Percentiles rank a stretch among this genome's conserved stretches.
These are phyloP conservation scores for Mrakia blollopis DNA, from an alignment of 768 basidiomycete genomes.

Conservation along the genomic window DNA sequence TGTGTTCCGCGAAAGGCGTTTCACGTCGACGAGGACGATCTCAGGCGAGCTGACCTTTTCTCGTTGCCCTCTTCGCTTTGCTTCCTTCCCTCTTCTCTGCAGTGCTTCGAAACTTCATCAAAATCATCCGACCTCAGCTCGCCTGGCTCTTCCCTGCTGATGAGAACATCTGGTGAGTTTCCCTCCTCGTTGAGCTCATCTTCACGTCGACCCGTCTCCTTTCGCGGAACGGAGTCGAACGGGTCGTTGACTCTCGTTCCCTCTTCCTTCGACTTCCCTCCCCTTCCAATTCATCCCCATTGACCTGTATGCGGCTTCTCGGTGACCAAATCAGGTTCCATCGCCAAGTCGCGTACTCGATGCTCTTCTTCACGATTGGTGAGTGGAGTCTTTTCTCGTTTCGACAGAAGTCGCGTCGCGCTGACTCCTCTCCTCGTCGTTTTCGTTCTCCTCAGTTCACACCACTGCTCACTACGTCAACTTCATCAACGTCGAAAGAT, in stretches of 20 bases:
- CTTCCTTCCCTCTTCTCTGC: neutral
- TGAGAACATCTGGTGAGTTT: conserved; percentile 84
- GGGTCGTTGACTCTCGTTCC: neutral
- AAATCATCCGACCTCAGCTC: conserved; percentile 71
- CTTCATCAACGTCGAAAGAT: conserved; percentile 77
- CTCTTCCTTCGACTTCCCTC: neutral
- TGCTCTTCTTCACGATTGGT: conserved; percentile 44
- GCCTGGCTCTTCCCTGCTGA: conserved; percentile 85
- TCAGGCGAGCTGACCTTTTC: neutral
- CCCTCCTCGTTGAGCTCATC: neutral
- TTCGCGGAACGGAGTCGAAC: neutral
- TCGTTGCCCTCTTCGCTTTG: conserved; percentile 6
- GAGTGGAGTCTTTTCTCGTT: neutral
- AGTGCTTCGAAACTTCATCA: conserved; percentile 80
- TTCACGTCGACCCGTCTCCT: no score
- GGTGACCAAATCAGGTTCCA: conserved; percentile 49
- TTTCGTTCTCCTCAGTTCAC: conserved; percentile 48
- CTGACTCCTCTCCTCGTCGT: neutral
- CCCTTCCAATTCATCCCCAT: neutral
- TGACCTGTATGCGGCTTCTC: neutral
- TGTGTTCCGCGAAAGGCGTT: no score
- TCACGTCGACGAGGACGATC: neutral
- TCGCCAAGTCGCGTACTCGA: conserved; percentile 85
- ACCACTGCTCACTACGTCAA: conserved; percentile 87
- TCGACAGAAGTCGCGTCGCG: neutral